These are phyloP conservation scores for Suillus cothurnatus DNA, from an alignment of 768 basidiomycete species.

Conservation along the genomic window DNA sequence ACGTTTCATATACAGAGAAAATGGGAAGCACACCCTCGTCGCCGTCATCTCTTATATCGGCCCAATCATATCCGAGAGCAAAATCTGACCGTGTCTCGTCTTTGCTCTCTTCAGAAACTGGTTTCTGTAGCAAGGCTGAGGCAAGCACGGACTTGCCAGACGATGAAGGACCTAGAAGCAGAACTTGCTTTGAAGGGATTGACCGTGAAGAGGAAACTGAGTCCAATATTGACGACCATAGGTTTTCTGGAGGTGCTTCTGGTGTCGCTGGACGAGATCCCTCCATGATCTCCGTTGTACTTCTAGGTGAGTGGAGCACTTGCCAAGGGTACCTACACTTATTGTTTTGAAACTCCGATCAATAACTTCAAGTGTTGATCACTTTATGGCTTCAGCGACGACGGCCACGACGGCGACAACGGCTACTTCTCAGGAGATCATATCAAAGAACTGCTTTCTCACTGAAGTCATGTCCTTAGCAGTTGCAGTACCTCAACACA, in stretches of 20 bases:
- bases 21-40: slow-evolving; percentile 75
- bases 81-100: slow-evolving; percentile 71
- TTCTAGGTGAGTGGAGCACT: neutral
- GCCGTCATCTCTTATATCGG: slow-evolving; percentile 87
- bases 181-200: slow-evolving; percentile 83
- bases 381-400: slow-evolving; percentile 12
- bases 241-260: slow-evolving; percentile 72
- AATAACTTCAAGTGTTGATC: slow-evolving; percentile 8
- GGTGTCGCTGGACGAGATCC: slow-evolving; percentile 66
- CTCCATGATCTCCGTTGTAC: slow-evolving; percentile 29
- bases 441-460: slow-evolving; percentile 15
- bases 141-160: slow-evolving; percentile 80
- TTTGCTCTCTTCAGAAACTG: slow-evolving; percentile 53
- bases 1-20: slow-evolving; percentile 1
- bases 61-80: slow-evolving; percentile 91
- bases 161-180: slow-evolving; percentile 79
- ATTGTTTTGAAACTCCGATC: slow-evolving; percentile 29
- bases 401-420: slow-evolving; percentile 6
- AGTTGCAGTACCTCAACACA: slow-evolving; percentile 58
- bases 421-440: neutral
- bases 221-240: slow-evolving; percentile 94
- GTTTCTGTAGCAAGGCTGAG: slow-evolving; percentile 71
- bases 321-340: neutral
- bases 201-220: slow-evolving; percentile 80
- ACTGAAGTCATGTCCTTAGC: slow-evolving; percentile 40